Conservation (phyloP, 2,329 filamentous ascomycete species). For the Magnaporthiopsis rhizophila region DNA sequence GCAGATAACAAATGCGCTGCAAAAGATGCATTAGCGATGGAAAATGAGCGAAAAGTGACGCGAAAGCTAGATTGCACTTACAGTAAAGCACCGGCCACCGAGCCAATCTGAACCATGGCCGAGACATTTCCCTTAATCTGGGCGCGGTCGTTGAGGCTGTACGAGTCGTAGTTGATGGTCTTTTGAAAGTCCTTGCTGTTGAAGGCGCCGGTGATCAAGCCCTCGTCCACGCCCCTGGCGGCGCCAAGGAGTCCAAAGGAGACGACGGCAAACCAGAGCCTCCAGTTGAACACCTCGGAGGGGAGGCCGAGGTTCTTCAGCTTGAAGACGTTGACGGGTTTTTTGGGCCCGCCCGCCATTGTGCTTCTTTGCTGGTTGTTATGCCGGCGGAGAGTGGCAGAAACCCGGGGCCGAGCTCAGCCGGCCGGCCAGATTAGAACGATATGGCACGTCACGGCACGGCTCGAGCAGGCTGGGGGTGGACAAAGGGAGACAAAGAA, state of each 20-base stretch:
- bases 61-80: constrained; percentile 16
- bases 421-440: background rate
- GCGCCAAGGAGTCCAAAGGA: constrained; percentile 70
- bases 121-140: constrained; percentile 71
- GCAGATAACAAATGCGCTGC: constrained; percentile 49
- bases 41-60: background rate
- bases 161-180: constrained; percentile 48
- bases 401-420: background rate
- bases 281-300: constrained; percentile 66
- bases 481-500: background rate
- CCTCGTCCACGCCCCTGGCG: constrained; percentile 72
- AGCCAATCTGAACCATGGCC: constrained; percentile 75
- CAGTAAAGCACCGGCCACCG: constrained; percentile 52
- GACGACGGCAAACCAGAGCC: constrained; percentile 67
- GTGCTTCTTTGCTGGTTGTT: background rate
- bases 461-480: background rate
- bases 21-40: background rate
- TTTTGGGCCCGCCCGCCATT: constrained; percentile 26
- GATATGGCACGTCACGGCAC: background rate
- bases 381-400: too few species aligned
- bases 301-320: constrained; percentile 58
- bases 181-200: constrained; percentile 56
- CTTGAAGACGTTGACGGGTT: constrained; percentile 55
- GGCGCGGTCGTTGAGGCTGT: constrained; percentile 44
- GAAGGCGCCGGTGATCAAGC: constrained; percentile 66